Conservation (phyloP, 73 alveolate genomes). For the Effrenium voratum region DNA sequence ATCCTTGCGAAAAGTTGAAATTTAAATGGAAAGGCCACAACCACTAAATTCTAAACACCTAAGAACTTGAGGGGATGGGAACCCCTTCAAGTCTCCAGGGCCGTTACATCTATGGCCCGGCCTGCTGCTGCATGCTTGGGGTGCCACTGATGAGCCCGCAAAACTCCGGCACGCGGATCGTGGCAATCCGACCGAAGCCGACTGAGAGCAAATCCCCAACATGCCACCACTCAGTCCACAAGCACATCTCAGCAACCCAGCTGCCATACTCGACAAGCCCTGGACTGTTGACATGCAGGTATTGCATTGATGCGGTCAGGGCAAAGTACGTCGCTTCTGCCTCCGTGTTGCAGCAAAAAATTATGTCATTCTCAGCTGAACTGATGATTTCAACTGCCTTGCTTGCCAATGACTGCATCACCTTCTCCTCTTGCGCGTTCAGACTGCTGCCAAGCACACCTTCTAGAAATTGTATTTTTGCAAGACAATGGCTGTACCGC, state of each 20-base stretch:
- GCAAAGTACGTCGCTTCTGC: constrained; percentile 64
- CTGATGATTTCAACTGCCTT: constrained; percentile 42
- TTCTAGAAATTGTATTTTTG: constrained; percentile 2
- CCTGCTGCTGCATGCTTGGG: background rate
- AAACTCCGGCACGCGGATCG: background rate
- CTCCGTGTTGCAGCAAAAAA: constrained; percentile 23
- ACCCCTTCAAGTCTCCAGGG: no score
- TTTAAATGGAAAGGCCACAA: no score
- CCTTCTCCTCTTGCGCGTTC: constrained; percentile 41
- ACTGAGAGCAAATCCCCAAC: constrained; percentile 31
- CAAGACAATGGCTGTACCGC: constrained; percentile 43
- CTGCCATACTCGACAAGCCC: background rate
- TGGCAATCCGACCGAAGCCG: constrained; percentile 1
- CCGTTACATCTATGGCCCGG: no score
- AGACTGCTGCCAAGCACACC: background rate
- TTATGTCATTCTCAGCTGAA: constrained; percentile 56
- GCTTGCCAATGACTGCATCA: constrained; percentile 63
- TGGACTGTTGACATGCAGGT: background rate
- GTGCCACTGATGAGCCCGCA: background rate
- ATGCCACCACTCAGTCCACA: constrained; percentile 74
- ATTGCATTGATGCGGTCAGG: constrained; percentile 20
- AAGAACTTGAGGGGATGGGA: no score
- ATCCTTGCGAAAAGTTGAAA: no score
- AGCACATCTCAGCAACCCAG: constrained; percentile 80
- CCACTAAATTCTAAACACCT: no score